Evolutionary conservation across 106 monocot genomes (phyloP).

Genomic region (Chionographis japonica): DNA sequence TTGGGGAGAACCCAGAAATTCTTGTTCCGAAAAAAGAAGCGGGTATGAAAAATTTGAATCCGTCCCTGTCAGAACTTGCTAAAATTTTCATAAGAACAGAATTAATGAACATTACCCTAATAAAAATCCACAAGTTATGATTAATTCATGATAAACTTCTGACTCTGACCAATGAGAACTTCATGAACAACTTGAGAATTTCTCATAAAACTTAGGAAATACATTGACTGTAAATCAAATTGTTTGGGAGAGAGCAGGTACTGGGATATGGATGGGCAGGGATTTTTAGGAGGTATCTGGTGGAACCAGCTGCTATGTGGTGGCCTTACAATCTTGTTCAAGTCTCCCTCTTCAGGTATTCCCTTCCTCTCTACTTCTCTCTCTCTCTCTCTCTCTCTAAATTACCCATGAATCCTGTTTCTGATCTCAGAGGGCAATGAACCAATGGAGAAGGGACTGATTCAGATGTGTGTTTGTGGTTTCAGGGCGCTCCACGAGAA

Average conservation of each 20-base stretch:
- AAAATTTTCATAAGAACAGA: too few species aligned
- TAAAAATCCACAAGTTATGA: too few species aligned
- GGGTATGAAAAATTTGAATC: too few species aligned
- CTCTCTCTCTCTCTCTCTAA: too few species aligned
- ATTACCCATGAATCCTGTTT: not conserved
- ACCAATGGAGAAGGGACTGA: not conserved
- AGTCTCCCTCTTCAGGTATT: conserved; percentile 88
- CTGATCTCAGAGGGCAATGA: too few species aligned
- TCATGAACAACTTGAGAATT: too few species aligned
- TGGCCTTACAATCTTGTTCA: conserved; percentile 90
- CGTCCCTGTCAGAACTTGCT: too few species aligned
- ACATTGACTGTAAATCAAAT: not conserved
- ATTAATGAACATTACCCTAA: too few species aligned
- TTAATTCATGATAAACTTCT: too few species aligned
- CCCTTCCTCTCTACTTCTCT: not conserved
- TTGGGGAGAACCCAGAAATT: not conserved
- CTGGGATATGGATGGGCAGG: conserved; percentile 94
- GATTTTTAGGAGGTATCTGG: conserved; percentile 76
- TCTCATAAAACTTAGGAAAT: not conserved
- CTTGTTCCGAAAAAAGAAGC: not conserved
- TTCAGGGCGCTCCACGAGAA: conserved; percentile 55
- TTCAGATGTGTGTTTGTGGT: not conserved
- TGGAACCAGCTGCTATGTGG: conserved; percentile 95
- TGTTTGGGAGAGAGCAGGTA: conserved; percentile 24
- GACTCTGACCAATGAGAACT: too few species aligned